Conservation (phyloP, 31 red algal species). For the Porphyra umbilicalis region DNA sequence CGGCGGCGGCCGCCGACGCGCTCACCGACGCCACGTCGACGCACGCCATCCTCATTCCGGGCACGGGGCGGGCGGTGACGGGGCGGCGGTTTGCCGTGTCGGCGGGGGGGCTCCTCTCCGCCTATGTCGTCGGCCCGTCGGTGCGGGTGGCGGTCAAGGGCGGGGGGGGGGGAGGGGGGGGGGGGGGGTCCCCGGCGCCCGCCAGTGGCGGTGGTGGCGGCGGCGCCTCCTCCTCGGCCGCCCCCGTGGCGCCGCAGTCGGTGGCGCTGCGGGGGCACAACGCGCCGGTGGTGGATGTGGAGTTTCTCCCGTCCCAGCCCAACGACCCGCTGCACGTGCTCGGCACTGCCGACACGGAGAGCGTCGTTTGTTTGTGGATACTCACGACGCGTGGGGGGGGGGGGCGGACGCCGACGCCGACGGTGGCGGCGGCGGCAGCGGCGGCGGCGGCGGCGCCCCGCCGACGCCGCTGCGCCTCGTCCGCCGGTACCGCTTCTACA, state of each 20-base stretch:
- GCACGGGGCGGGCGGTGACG: background rate
- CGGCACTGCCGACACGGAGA: constrained; percentile 34
- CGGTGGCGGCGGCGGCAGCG: constrained; percentile 1
- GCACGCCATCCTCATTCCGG: background rate
- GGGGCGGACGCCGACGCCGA: constrained; percentile 11
- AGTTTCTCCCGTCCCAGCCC: constrained; percentile 15
- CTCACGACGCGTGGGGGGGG: constrained; percentile 22
- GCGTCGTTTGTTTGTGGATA: constrained; percentile 41
- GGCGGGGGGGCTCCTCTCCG: background rate
- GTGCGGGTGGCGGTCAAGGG: background rate
- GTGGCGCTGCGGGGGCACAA: constrained; percentile 30
- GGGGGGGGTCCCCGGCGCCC: background rate
- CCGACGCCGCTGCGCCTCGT: constrained; percentile 25
- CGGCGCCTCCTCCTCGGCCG: background rate
- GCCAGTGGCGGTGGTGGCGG: background rate
- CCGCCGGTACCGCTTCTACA: constrained; percentile 56
- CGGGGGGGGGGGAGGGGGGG: background rate
- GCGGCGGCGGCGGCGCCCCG: constrained; percentile 22
- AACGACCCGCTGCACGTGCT: constrained; percentile 15
- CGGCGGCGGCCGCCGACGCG: background rate
- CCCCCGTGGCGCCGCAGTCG: background rate
- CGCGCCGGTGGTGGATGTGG: constrained; percentile 43
- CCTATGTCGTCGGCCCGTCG: background rate
- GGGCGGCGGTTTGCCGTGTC: background rate
- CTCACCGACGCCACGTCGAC: background rate